Base-by-base conservation (phyloP, 1,284 basidiomycete species). In the Tilletia indica region DNA sequence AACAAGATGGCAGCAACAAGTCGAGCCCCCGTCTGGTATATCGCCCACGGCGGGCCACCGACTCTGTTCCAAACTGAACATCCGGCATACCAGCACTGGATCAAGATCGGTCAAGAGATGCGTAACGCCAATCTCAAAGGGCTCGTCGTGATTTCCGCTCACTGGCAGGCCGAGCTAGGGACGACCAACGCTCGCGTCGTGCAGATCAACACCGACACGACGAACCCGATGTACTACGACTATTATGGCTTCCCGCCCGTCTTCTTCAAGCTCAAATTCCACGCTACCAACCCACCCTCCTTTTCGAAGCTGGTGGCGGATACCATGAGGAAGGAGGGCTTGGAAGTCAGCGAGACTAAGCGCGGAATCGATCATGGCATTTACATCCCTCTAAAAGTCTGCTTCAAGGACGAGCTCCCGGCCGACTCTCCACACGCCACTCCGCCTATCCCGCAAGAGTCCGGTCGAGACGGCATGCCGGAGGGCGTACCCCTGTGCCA, bases 281-380 rank as follows among this genome's bases (percentile, higher is more conserved):
- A 69, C 3, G 71, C 70, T 0, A 77, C 76, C 11, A 77, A 82
- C 54, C 73, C 82, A 0, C 42, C 71, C 54, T 74, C 82, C 67
- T 72, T 85, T 8, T 71, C 76, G 3, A 72, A 76, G 36, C 76
- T 84, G 34, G 78, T 84, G 34, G 58, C 71, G 0, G 76, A 82
- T 14, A 75, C 86, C 9, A 74, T 77, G n/a, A 31, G 61, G 4
- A 70, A 73, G 3, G 12, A 58, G 11, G 84, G 83, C 1, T 73
- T 85, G 31, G 64, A 73, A 19, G 74, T 78, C 31, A 49, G 71
- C 31, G 74, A 71, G 25, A 78, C 74, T 21, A 74, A 80, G 36
- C 78, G 86, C 6, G 86, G 86, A 0, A 75, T 86, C 45, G 86
- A 87, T 77, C 86, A 87, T 74, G 86, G 86, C 66, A 82, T 86